phyloP scores from a whole-genome alignment of 345 rosid genomes.

The Mangifera indica region DNA sequence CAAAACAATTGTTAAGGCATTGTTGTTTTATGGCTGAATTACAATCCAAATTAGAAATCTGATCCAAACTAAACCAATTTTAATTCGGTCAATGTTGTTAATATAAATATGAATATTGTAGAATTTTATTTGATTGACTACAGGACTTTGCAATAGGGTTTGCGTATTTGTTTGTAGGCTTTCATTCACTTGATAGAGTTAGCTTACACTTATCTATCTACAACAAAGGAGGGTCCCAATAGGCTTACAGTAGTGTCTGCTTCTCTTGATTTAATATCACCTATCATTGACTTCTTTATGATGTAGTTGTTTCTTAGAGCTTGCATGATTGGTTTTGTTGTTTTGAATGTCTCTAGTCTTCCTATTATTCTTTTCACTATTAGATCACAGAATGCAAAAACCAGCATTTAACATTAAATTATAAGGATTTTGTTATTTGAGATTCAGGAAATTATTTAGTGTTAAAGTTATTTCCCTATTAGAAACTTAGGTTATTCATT shows the following conservation, averaged over 20 bases:
- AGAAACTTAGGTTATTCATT: too few relatives aligned
- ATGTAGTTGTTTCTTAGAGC: not conserved
- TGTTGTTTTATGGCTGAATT: too few relatives aligned
- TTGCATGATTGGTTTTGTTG: not conserved
- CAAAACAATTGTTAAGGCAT: too few relatives aligned
- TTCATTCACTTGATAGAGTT: constrained; percentile 29
- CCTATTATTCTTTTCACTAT: not conserved
- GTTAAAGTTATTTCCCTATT: too few relatives aligned
- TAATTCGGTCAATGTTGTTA: too few relatives aligned
- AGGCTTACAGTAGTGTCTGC: constrained; percentile 23
- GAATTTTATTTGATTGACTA: not conserved
- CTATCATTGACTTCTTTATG: constrained; percentile 6
- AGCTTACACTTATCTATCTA: not conserved
- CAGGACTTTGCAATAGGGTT: not conserved
- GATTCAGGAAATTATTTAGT: too few relatives aligned
- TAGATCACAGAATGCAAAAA: not conserved
- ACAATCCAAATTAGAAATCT: too few relatives aligned
- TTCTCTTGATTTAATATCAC: constrained; percentile 29
- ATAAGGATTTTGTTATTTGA: too few relatives aligned
- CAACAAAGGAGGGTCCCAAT: constrained; percentile 13
- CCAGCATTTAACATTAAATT: too few relatives aligned
- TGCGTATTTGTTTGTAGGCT: constrained; percentile 31
- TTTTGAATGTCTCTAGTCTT: constrained; percentile 8
- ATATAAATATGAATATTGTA: too few relatives aligned
- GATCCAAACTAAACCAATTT: too few relatives aligned